Conservation (phyloP, 2,329 filamentous ascomycete species). For the Endoconidiophora polonica region DNA sequence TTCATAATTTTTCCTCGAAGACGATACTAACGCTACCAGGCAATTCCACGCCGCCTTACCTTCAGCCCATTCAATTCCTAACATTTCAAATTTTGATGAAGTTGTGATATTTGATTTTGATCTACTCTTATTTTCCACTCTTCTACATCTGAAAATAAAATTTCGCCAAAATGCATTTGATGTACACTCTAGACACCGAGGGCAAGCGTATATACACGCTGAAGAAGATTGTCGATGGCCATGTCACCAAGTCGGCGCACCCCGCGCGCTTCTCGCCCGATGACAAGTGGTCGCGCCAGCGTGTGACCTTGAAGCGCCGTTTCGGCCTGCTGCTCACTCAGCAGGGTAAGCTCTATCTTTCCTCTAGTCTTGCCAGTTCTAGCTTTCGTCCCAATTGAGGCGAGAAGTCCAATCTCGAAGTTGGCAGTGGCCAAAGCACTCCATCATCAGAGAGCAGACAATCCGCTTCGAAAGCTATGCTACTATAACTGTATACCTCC, state of each 20-base stretch:
- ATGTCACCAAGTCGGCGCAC: constrained; percentile 91
- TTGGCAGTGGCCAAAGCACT: too few species aligned
- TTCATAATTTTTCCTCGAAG: background rate
- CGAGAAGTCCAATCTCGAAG: too few species aligned
- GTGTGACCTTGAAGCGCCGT: constrained; percentile 86
- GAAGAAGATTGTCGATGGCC: constrained; percentile 69
- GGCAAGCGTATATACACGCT: constrained; percentile 91
- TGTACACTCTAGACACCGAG: constrained; percentile 68
- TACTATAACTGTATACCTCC: too few species aligned
- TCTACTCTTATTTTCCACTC: background rate
- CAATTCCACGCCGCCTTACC: background rate
- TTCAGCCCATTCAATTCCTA: background rate
- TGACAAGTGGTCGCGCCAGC: constrained; percentile 95
- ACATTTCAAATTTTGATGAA: background rate
- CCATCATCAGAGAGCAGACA: too few species aligned
- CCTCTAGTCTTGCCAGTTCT: too few species aligned
- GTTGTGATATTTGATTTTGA: background rate
- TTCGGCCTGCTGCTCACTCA: constrained; percentile 80
- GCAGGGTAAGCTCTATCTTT: constrained; percentile 31
- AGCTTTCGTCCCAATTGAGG: too few species aligned
- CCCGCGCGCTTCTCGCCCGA: constrained; percentile 93
- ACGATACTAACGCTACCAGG: too few species aligned
- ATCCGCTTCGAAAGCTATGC: too few species aligned
- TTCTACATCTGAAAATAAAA: background rate
- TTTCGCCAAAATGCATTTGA: constrained; percentile 37